Evolutionary conservation across 345 rosid species (phyloP).

Genomic region (Eucalyptus erythrocorys): DNA sequence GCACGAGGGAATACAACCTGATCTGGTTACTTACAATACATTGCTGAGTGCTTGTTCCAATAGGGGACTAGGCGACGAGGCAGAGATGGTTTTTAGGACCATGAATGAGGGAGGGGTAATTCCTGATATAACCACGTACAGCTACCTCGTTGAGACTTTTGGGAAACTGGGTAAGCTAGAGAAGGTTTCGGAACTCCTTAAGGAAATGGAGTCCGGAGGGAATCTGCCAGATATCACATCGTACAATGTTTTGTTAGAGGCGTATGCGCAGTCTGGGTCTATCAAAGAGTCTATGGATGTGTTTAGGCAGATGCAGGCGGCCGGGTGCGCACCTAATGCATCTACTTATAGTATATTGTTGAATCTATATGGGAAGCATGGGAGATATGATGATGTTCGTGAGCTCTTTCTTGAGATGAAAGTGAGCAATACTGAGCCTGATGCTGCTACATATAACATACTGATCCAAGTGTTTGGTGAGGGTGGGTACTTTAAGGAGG

Average conservation of each 20-base stretch:
- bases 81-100: slow-evolving; percentile 89
- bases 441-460: slow-evolving; percentile 75
- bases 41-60: slow-evolving; percentile 81
- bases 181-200: slow-evolving; percentile 57
- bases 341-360: slow-evolving; percentile 62
- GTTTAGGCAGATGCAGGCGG: slow-evolving; percentile 86
- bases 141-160: slow-evolving; percentile 69
- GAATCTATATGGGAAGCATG: slow-evolving; percentile 71
- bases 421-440: slow-evolving; percentile 75
- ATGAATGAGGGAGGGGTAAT: slow-evolving; percentile 87
- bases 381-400: slow-evolving; percentile 79
- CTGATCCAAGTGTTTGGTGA: slow-evolving; percentile 81
- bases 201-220: slow-evolving; percentile 78
- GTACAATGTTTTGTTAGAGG: slow-evolving; percentile 77
- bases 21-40: slow-evolving; percentile 83
- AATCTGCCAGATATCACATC: slow-evolving; percentile 73
- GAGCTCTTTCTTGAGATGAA: slow-evolving; percentile 94
- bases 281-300: slow-evolving; percentile 73
- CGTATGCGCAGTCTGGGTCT: slow-evolving; percentile 53
- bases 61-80: slow-evolving; percentile 83
- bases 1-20: slow-evolving; percentile 83
- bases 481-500: slow-evolving; percentile 97
- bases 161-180: slow-evolving; percentile 51
- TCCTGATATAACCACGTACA: slow-evolving; percentile 76
- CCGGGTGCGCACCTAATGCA: slow-evolving; percentile 71